A percentile compares a stretch with the other conserved stretches of the same genome.
phyloP scores from a whole-genome alignment of 2,329 filamentous ascomycete species.

The Trichophyton schoenleinii region DNA sequence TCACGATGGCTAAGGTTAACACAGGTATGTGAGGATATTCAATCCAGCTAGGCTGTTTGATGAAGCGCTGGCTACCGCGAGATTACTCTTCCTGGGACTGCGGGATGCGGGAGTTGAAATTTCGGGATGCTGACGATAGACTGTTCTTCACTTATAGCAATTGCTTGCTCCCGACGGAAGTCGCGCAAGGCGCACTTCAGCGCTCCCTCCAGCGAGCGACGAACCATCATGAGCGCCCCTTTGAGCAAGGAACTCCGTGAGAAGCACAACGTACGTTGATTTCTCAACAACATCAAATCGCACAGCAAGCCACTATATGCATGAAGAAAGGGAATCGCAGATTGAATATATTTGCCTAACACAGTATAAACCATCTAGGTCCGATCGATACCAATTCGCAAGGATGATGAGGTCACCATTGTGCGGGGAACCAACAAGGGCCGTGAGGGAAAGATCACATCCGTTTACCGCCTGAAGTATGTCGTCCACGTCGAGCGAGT shows the following conservation, averaged over 20 bases:
- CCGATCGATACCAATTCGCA: conserved; percentile 91
- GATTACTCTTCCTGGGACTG: neutral
- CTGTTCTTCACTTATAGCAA: conserved; percentile 17
- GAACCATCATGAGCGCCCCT: conserved; percentile 92
- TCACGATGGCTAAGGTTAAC: conserved; percentile 22
- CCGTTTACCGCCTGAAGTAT: conserved; percentile 97
- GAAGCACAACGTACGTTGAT: conserved; percentile 84
- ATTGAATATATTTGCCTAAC: neutral
- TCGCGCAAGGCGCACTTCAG: conserved; percentile 97
- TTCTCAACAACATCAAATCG: neutral
- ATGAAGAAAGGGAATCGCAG: neutral
- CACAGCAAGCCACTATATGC: neutral
- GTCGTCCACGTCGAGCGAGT: conserved; percentile 95
- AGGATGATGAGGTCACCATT: conserved; percentile 90
- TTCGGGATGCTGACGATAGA: conserved; percentile 1
- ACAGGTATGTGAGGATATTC: conserved; percentile 16
- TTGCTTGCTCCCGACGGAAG: conserved; percentile 81
- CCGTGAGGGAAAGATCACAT: conserved; percentile 94
- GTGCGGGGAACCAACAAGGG: conserved; percentile 93
- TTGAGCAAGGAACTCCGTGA: conserved; percentile 94
- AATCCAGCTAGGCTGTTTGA: neutral
- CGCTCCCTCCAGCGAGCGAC: conserved; percentile 86
- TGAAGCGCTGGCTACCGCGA: neutral
- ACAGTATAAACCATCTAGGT: conserved; percentile 44
- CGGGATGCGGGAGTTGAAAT: neutral